Conservation (phyloP, 1,139 yeast genomes). For the Yamadazyma friedrichii region DNA sequence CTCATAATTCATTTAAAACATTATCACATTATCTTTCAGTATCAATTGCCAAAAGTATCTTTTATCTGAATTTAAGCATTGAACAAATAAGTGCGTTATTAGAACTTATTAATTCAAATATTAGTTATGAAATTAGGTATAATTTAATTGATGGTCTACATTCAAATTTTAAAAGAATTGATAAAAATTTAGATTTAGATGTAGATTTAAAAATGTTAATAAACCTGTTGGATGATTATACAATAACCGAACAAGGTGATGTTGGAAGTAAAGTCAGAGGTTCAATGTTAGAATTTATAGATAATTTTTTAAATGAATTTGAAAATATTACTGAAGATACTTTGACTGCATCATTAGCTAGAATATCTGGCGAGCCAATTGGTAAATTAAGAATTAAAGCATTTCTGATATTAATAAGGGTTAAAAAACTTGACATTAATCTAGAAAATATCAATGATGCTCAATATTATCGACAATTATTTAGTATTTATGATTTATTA, state of each 20-base stretch:
- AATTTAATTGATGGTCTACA: slow-evolving; percentile 21
- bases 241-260: slow-evolving; percentile 70
- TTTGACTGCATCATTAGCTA: slow-evolving; percentile 37
- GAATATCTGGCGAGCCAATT: slow-evolving; percentile 49
- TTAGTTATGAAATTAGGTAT: slow-evolving; percentile 28
- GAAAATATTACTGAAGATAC: background rate
- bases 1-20: slow-evolving; percentile 18
- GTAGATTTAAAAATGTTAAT: slow-evolving; percentile 14
- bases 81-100: slow-evolving; percentile 16
- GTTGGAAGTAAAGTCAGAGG: slow-evolving; percentile 73
- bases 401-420: slow-evolving; percentile 19
- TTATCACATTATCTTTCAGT: slow-evolving; percentile 25
- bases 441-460: slow-evolving; percentile 1
- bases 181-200: background rate
- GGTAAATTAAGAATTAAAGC: slow-evolving; percentile 30
- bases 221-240: slow-evolving; percentile 56
- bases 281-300: slow-evolving; percentile 44
- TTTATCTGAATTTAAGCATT: slow-evolving; percentile 11
- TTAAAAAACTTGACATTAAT: slow-evolving; percentile 2
- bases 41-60: slow-evolving; percentile 32
- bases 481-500: slow-evolving; percentile 17
- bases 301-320: slow-evolving; percentile 13
- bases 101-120: slow-evolving; percentile 15
- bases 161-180: slow-evolving; percentile 1
- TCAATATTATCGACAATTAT: slow-evolving; percentile 27